These are phyloP conservation scores for Hibiscus trionum DNA, from an alignment of 345 rosid species.

Conservation along the genomic window DNA sequence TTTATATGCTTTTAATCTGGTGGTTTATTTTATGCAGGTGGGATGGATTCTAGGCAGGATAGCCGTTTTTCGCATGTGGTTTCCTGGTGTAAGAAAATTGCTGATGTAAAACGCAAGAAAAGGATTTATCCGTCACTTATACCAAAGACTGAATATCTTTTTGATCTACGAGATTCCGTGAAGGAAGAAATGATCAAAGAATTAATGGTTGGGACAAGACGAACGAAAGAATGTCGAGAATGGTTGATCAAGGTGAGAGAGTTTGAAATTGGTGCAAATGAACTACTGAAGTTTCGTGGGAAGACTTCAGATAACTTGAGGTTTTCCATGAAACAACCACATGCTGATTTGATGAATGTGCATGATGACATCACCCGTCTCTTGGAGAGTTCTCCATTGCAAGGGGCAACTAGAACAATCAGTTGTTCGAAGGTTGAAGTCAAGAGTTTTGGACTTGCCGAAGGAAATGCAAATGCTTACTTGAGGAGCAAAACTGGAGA, in stretches of 20 bases:
- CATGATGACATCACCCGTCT: slow-evolving; percentile 11
- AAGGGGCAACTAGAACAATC: neutral
- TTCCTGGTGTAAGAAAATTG: slow-evolving; percentile 2
- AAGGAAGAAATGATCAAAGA: slow-evolving; percentile 13
- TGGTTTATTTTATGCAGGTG: neutral
- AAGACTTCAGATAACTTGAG: neutral
- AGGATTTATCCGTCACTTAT: neutral
- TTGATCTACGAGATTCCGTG: slow-evolving; percentile 15
- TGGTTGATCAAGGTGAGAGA: slow-evolving; percentile 14
- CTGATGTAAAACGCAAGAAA: neutral
- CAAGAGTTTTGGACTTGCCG: neutral
- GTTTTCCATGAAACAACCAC: neutral
- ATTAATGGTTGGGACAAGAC: slow-evolving; percentile 8
- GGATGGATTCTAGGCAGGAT: slow-evolving; percentile 5
- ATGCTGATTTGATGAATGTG: slow-evolving; percentile 1
- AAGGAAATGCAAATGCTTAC: neutral
- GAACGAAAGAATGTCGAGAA: neutral
- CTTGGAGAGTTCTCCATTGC: slow-evolving; percentile 6
- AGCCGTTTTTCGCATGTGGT: neutral
- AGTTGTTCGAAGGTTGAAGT: neutral
- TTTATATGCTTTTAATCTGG: neutral
- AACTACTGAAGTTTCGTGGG: neutral
- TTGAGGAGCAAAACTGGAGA: neutral
- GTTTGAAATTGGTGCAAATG: neutral
- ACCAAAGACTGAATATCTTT: slow-evolving; percentile 11